Conservation (phyloP, 768 basidiomycete genomes). For the Gloeopeniophorella convolvens region DNA sequence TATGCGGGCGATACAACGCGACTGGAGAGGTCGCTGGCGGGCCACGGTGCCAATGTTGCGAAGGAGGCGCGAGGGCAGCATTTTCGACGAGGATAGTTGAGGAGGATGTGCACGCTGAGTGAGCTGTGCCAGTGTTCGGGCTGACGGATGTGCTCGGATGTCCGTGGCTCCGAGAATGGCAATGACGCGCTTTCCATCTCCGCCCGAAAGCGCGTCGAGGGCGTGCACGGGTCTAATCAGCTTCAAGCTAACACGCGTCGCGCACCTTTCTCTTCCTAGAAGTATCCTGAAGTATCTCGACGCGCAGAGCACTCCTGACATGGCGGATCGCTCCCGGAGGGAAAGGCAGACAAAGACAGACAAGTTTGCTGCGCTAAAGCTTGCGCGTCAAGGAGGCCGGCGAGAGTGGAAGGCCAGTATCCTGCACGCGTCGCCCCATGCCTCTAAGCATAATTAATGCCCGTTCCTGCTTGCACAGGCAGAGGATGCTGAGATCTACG, state of each 20-base stretch:
- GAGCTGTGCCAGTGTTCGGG: too few relatives aligned
- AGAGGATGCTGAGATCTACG: conserved; percentile 70
- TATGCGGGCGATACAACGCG: neutral
- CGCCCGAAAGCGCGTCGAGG: conserved; percentile 26
- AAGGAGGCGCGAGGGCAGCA: conserved; percentile 11
- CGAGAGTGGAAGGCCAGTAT: conserved; percentile 48
- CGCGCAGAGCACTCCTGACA: conserved; percentile 9
- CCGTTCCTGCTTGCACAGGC: conserved; percentile 29
- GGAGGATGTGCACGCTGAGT: too few relatives aligned
- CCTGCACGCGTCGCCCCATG: conserved; percentile 7
- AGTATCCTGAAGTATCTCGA: neutral
- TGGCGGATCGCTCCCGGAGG: conserved; percentile 27
- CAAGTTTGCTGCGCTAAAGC: conserved; percentile 54
- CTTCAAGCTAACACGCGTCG: conserved; percentile 2
- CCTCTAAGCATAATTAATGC: neutral
- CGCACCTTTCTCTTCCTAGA: neutral
- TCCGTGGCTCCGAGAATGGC: too few relatives aligned
- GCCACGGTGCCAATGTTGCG: conserved; percentile 1
- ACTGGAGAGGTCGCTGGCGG: neutral
- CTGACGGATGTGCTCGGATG: too few relatives aligned
- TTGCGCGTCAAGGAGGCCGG: conserved; percentile 32
- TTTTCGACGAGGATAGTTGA: too few relatives aligned
- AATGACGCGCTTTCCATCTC: conserved; percentile 26
- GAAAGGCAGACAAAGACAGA: conserved; percentile 30
- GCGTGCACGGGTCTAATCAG: conserved; percentile 19